These are phyloP conservation scores for Flaveria brownii DNA, from an alignment of 129 eudicot genomes.

Conservation along the genomic window DNA sequence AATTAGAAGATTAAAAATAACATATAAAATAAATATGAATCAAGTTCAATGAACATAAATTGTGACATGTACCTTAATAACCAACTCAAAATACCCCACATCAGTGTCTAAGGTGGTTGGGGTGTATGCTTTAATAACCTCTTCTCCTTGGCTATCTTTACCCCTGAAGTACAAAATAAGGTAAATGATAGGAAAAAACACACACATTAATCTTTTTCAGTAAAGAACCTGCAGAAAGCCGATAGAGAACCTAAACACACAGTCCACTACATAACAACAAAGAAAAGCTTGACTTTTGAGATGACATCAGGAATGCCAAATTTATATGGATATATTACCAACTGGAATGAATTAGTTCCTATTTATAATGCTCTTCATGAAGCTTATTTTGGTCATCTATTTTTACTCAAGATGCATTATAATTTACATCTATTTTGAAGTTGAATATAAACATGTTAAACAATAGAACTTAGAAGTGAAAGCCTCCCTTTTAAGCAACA, in stretches of 20 bases:
- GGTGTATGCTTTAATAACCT: conserved; percentile 89
- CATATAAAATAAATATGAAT: background rate
- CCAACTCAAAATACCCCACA: conserved; percentile 91
- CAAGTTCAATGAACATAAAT: background rate
- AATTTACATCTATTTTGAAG: background rate
- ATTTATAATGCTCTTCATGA: background rate
- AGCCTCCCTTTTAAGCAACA: background rate
- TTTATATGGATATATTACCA: conserved; percentile 10
- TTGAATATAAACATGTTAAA: background rate
- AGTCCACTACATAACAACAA: background rate
- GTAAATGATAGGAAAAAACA: background rate
- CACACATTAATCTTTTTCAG: conserved; percentile 8
- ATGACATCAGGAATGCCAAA: background rate
- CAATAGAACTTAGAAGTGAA: background rate
- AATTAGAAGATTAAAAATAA: background rate
- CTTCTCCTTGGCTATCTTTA: conserved; percentile 92
- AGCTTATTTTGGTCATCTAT: background rate
- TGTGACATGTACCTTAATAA: conserved; percentile 64
- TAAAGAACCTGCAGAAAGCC: background rate
- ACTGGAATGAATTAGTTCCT: background rate
- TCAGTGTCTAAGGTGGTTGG: conserved; percentile 94
- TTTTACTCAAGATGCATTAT: background rate
- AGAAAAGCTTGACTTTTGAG: conserved; percentile 10
- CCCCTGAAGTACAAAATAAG: conserved; percentile 54
- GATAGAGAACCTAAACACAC: conserved; percentile 4